A percentile compares a stretch with the other conserved stretches of the same genome.
Conservation (phyloP, 2,329 filamentous ascomycete species). For the Epicoccum sorghinum region DNA sequence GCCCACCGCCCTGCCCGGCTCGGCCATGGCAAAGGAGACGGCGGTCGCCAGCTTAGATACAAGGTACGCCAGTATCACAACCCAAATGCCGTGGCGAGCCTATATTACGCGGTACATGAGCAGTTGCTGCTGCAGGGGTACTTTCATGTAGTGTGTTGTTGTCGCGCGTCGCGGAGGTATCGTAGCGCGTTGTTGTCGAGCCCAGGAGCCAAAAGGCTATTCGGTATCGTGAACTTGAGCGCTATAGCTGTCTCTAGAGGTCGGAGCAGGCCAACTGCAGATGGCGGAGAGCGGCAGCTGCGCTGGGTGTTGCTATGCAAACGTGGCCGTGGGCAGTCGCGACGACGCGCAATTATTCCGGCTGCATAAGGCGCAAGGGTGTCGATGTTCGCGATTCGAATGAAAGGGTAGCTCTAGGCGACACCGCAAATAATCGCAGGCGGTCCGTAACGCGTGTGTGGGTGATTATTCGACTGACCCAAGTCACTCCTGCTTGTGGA, state of each 20-base stretch:
- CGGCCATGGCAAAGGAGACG: conserved; percentile 51
- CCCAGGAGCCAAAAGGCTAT: not conserved
- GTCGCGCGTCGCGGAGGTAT: conserved; percentile 35
- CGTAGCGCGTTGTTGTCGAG: conserved; percentile 31
- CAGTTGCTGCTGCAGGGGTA: conserved; percentile 27
- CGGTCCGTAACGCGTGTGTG: conserved; percentile 34
- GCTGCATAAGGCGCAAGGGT: conserved; percentile 20
- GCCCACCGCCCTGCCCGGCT: conserved; percentile 48
- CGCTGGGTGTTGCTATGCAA: conserved; percentile 33
- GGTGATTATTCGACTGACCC: conserved; percentile 34
- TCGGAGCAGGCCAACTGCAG: not conserved
- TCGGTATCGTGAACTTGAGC: not conserved
- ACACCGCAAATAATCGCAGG: conserved; percentile 41
- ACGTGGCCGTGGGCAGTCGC: conserved; percentile 28
- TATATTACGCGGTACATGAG: conserved; percentile 35
- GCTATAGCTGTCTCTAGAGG: not conserved
- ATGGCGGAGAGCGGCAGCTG: conserved; percentile 26
- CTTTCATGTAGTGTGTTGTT: conserved; percentile 31
- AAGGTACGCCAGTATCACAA: conserved; percentile 45
- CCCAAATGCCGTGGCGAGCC: conserved; percentile 14
- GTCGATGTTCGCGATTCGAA: conserved; percentile 42
- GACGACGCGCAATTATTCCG: conserved; percentile 33
- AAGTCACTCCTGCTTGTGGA: conserved; percentile 36
- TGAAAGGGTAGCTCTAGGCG: conserved; percentile 36
- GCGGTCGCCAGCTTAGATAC: conserved; percentile 48